Conservation (phyloP, 1,139 yeast species). For the Blastobotrys persicus region DNA sequence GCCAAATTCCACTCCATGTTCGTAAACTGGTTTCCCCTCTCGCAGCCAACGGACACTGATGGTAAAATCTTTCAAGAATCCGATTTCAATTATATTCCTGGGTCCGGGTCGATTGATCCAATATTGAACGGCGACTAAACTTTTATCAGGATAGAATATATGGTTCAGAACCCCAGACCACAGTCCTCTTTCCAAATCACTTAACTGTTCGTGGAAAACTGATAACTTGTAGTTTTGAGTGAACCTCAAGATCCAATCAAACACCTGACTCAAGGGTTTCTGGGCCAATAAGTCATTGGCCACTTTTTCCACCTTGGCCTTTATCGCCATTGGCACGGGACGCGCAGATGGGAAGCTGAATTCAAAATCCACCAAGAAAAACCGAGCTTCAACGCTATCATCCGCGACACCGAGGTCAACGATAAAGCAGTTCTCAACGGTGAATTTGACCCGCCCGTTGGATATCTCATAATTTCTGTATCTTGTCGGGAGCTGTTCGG, state of each 20-base stretch:
- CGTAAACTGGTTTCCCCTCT: constrained; percentile 46
- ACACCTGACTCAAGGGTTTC: constrained; percentile 57
- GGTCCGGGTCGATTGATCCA: constrained; percentile 54
- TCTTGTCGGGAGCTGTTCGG: constrained; percentile 56
- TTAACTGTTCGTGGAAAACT: constrained; percentile 63
- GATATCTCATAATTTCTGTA: constrained; percentile 61
- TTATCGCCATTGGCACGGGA: constrained; percentile 37
- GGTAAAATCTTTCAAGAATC: constrained; percentile 53
- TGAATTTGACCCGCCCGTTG: constrained; percentile 75
- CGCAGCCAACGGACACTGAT: constrained; percentile 63
- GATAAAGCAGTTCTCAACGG: constrained; percentile 63
- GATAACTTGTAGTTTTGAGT: constrained; percentile 73
- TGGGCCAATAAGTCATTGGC: constrained; percentile 57
- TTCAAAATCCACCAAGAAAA: constrained; percentile 70
- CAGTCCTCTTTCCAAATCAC: constrained; percentile 51
- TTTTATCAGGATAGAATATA: constrained; percentile 60
- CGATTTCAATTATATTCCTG: constrained; percentile 62
- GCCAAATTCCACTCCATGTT: constrained; percentile 29
- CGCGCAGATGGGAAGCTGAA: constrained; percentile 43
- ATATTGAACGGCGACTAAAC: constrained; percentile 61
- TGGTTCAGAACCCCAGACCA: constrained; percentile 72
- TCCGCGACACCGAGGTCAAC: constrained; percentile 71
- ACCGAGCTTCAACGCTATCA: constrained; percentile 56
- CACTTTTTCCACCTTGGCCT: constrained; percentile 50
- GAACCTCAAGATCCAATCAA: constrained; percentile 67